Evolutionary conservation across 331 rosid genomes (phyloP).

Genomic region (Dryas integrifolia): DNA sequence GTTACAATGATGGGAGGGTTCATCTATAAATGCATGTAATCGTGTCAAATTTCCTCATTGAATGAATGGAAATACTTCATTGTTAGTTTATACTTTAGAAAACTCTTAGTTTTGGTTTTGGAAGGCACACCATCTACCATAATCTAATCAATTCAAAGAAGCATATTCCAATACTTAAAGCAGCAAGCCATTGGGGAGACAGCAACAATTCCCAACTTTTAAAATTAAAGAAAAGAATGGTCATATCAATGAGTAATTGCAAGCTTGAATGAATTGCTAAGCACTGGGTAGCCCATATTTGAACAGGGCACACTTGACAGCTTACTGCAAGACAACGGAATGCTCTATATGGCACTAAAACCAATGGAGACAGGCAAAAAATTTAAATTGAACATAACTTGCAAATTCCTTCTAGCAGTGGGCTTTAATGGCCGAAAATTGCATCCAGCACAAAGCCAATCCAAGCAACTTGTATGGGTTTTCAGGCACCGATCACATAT

Average conservation of each 20-base stretch:
- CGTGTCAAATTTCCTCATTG: background rate
- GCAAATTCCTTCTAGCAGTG: background rate
- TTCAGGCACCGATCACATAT: background rate
- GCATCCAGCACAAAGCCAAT: background rate
- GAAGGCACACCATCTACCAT: background rate
- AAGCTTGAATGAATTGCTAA: constrained; percentile 1
- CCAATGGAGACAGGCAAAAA: background rate
- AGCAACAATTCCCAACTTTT: background rate
- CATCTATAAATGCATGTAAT: background rate
- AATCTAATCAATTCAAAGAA: background rate
- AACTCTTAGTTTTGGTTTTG: background rate
- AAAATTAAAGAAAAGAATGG: background rate
- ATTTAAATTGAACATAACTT: background rate
- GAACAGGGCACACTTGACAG: no score
- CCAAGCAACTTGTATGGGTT: no score
- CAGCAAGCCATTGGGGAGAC: background rate
- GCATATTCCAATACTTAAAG: background rate
- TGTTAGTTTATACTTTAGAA: background rate
- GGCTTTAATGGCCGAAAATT: background rate
- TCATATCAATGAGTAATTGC: background rate
- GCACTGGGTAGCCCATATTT: background rate
- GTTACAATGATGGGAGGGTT: background rate
- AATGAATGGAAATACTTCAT: background rate
- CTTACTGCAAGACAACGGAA: no score
- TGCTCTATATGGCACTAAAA: background rate